A percentile compares a stretch with the other conserved stretches of the same genome.
Conservation (phyloP, 2,329 filamentous ascomycete species). For the Pseudocercospora crystallina region DNA sequence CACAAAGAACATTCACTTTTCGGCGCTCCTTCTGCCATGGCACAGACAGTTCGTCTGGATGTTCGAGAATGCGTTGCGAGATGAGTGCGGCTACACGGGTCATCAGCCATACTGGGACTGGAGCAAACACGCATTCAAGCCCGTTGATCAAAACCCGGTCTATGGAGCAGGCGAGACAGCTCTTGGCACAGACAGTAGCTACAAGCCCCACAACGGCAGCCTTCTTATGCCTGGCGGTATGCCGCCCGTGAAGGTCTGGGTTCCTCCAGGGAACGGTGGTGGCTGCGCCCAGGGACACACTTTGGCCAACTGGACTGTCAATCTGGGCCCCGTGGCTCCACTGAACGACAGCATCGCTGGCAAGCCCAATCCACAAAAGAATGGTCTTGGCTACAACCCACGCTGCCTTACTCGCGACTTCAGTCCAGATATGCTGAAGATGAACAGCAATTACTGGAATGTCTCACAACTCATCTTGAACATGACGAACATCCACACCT, state of each 20-base stretch:
- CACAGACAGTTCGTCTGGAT: conserved; percentile 44
- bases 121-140: not conserved
- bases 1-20: conserved; percentile 30
- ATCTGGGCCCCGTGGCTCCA: conserved; percentile 26
- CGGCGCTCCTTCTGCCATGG: conserved; percentile 36
- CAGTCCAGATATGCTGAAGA: not conserved
- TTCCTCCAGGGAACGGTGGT: no score
- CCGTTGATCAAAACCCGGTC: conserved; percentile 39
- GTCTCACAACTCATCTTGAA: not conserved
- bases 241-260: no score
- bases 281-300: no score
- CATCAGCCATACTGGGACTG: conserved; percentile 19
- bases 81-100: conserved; percentile 45
- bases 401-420: conserved; percentile 14
- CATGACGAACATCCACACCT: conserved; percentile 2
- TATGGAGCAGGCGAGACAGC: conserved; percentile 24
- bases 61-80: conserved; percentile 42
- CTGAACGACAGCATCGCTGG: not conserved
- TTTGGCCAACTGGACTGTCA: conserved; percentile 44
- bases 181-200: no score
- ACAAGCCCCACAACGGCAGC: no score
- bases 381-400: conserved; percentile 20
- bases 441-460: conserved; percentile 2
- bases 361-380: conserved; percentile 24
- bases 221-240: no score